Conservation (phyloP, 768 basidiomycete species). For the Grammothele lineata region DNA sequence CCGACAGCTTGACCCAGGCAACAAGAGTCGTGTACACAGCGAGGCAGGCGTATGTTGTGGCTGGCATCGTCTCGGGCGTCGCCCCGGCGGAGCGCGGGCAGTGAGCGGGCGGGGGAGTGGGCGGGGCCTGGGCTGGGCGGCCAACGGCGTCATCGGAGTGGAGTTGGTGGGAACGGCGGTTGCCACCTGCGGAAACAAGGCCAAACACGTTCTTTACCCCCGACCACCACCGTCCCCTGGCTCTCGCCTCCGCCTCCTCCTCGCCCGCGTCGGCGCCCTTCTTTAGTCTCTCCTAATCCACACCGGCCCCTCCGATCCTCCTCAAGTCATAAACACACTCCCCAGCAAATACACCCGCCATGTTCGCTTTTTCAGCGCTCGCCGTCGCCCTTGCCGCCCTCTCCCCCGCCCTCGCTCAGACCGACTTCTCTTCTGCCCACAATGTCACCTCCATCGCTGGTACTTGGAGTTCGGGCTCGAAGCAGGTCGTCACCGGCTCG, state of each 20-base stretch:
- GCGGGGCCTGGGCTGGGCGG: not conserved
- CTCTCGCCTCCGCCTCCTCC: slow-evolving; percentile 11
- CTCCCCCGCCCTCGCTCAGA: slow-evolving; percentile 30
- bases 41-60: too few relatives aligned
- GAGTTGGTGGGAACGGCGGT: not conserved
- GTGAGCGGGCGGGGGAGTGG: too few relatives aligned
- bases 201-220: slow-evolving; percentile 23
- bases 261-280: slow-evolving; percentile 16
- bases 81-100: too few relatives aligned
- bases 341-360: slow-evolving; percentile 6
- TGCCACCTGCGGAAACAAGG: slow-evolving; percentile 15
- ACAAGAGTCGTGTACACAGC: too few relatives aligned
- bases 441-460: slow-evolving; percentile 72
- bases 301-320: slow-evolving; percentile 3
- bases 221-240: slow-evolving; percentile 15
- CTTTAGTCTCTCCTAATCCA: slow-evolving; percentile 17
- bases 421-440: slow-evolving; percentile 39
- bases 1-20: too few relatives aligned
- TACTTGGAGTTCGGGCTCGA: slow-evolving; percentile 83
- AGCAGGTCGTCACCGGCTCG: slow-evolving; percentile 72
- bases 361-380: slow-evolving; percentile 19
- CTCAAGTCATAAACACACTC: not conserved
- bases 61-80: too few relatives aligned
- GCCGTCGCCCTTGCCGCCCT: slow-evolving; percentile 24
- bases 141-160: not conserved